phyloP scores from a whole-genome alignment of 2,329 filamentous ascomycete species.

The Emmonsiellopsis sp. region DNA sequence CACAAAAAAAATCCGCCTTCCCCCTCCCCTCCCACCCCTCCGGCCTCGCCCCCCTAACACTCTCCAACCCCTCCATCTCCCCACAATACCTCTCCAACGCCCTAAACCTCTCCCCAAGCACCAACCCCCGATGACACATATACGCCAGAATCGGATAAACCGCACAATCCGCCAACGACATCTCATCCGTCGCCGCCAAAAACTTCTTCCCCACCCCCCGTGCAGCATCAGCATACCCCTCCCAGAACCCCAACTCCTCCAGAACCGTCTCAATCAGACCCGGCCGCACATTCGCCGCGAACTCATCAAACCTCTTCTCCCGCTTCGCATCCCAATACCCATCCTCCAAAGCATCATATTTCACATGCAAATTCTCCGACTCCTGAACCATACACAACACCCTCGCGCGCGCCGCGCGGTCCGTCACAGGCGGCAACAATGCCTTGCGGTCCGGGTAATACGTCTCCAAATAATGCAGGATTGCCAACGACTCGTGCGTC shows the following conservation, averaged over 20 bases:
- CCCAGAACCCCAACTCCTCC: not conserved
- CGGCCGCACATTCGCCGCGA: not conserved
- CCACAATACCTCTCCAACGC: slow-evolving; percentile 2
- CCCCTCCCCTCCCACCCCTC: slow-evolving; percentile 3
- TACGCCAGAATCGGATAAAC: slow-evolving; percentile 2
- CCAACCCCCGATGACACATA: slow-evolving; percentile 3
- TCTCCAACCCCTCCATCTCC: not conserved
- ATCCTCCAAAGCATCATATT: slow-evolving; percentile 2
- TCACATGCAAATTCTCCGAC: slow-evolving; percentile 1
- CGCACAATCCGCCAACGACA: slow-evolving; percentile 3
- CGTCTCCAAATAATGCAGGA: slow-evolving; percentile 1
- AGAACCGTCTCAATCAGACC: not conserved
- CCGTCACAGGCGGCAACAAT: not conserved
- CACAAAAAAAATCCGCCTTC: slow-evolving; percentile 1
- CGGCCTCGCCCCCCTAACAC: not conserved
- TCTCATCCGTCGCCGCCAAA: not conserved
- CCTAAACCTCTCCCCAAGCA: not conserved
- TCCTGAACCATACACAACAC: slow-evolving; percentile 1
- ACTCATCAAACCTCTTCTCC: not conserved
- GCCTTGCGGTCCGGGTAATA: not conserved
- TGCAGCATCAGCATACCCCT: not conserved
- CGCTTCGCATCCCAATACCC: not conserved
- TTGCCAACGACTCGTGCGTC: slow-evolving; percentile 1
- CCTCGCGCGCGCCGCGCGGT: not conserved
- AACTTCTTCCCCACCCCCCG: not conserved